These are phyloP conservation scores for Hygrocybe punicea DNA, from an alignment of 768 basidiomycete species.

Conservation along the genomic window DNA sequence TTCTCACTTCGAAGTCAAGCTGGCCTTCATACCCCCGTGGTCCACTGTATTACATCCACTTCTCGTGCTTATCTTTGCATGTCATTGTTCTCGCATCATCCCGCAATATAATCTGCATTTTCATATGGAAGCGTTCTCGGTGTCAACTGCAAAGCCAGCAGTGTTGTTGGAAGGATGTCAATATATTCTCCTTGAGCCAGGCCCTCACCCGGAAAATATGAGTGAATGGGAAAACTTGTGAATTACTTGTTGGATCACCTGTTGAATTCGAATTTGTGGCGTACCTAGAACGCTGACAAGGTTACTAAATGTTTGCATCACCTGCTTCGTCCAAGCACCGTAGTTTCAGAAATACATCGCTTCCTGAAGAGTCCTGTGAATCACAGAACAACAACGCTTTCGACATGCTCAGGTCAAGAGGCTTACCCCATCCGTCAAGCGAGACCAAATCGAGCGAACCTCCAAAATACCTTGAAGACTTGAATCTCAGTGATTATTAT, in stretches of 20 bases:
- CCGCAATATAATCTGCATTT: constrained; percentile 28
- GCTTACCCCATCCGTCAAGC: constrained; percentile 77
- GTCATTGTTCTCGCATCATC: constrained; percentile 32
- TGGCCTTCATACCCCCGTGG: constrained; percentile 39
- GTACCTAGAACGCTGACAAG: neutral
- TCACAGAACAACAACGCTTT: neutral
- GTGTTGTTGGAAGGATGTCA: too few species aligned
- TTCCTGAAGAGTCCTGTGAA: constrained; percentile 30
- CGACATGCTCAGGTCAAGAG: neutral
- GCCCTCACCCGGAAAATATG: neutral
- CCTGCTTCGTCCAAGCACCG: constrained; percentile 50
- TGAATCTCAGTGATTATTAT: neutral
- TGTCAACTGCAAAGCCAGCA: too few species aligned
- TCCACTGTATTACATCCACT: constrained; percentile 36
- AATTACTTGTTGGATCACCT: too few species aligned
- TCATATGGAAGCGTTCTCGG: neutral
- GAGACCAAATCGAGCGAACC: constrained; percentile 79
- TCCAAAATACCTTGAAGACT: constrained; percentile 68
- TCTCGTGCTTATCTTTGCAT: constrained; percentile 40
- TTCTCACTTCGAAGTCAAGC: constrained; percentile 29
- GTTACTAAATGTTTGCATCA: constrained; percentile 23
- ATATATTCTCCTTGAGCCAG: too few species aligned
- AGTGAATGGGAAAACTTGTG: too few species aligned
- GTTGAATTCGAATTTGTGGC: too few species aligned
- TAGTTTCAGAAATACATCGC: constrained; percentile 50